phyloP scores from a whole-genome alignment of 139 green algal genomes.

The Volvox reticuliferus region DNA sequence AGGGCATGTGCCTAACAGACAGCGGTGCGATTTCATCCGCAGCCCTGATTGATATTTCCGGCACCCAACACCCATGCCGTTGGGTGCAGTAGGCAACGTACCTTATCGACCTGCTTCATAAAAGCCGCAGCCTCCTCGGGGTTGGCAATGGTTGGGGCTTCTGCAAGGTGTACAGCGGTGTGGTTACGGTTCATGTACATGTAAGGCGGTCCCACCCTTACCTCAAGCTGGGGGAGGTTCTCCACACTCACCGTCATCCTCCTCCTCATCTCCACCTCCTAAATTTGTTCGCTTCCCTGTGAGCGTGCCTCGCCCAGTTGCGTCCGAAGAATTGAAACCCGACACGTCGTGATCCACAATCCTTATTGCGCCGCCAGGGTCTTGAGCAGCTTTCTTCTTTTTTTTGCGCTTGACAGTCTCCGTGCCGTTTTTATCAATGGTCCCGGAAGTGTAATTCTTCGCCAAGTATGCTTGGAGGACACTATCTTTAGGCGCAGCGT shows the following conservation, averaged over 20 bases:
- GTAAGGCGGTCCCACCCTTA: no score
- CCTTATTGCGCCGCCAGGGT: constrained; percentile 44
- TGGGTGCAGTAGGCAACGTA: constrained; percentile 2
- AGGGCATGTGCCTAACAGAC: background rate
- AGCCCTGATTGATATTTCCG: background rate
- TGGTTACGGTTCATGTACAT: background rate
- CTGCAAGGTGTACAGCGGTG: constrained; percentile 42
- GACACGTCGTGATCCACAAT: constrained; percentile 78
- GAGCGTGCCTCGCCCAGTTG: background rate
- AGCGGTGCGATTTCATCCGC: background rate
- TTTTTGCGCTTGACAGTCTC: constrained; percentile 49
- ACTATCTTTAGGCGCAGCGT: background rate
- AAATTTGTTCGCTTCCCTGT: background rate
- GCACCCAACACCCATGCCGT: no score
- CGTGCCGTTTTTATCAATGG: background rate
- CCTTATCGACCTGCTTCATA: constrained; percentile 63
- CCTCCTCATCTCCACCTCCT: constrained; percentile 50
- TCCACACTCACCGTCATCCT: constrained; percentile 51
- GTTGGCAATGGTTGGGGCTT: constrained; percentile 78
- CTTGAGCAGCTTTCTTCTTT: constrained; percentile 72
- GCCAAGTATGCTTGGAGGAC: constrained; percentile 66
- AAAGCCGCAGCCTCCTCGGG: constrained; percentile 70
- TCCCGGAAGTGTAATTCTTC: constrained; percentile 51
- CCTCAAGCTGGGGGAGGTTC: no score
- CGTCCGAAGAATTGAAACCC: background rate